Conservation (phyloP, 306 rosid genomes). For the Carpinus viminea region DNA sequence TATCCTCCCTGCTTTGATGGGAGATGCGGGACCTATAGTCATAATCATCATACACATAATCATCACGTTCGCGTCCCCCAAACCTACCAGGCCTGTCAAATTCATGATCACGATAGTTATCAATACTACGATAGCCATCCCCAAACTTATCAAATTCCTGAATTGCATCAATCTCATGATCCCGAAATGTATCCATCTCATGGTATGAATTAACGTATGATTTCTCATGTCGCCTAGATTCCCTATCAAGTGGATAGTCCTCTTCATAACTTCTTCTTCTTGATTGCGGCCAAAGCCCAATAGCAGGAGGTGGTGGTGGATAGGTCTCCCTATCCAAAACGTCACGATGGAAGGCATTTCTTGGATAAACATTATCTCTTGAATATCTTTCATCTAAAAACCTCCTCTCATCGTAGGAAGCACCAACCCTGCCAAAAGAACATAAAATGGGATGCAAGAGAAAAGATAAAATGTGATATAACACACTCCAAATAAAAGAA, state of each 20-base stretch:
- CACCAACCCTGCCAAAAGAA: slow-evolving; percentile 68
- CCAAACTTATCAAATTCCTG: slow-evolving; percentile 71
- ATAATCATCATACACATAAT: slow-evolving; percentile 77
- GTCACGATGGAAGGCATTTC: slow-evolving; percentile 71
- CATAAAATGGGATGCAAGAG: slow-evolving; percentile 52
- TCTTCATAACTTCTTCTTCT: slow-evolving; percentile 84
- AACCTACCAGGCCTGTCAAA: slow-evolving; percentile 65
- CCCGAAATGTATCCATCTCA: slow-evolving; percentile 65
- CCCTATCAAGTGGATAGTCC: slow-evolving; percentile 72
- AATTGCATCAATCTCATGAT: slow-evolving; percentile 57
- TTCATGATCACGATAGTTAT: slow-evolving; percentile 63
- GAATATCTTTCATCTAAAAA: slow-evolving; percentile 84
- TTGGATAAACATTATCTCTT: slow-evolving; percentile 64
- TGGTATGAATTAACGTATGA: slow-evolving; percentile 63
- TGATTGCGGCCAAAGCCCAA: slow-evolving; percentile 77
- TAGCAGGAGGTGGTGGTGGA: slow-evolving; percentile 63
- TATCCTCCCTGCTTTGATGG: slow-evolving; percentile 77
- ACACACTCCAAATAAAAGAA: slow-evolving; percentile 22
- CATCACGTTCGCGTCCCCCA: slow-evolving; percentile 69
- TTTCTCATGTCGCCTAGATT: slow-evolving; percentile 72
- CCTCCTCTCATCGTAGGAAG: slow-evolving; percentile 79
- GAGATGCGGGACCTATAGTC: slow-evolving; percentile 64
- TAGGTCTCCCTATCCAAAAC: slow-evolving; percentile 74
- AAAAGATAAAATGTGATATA: slow-evolving; percentile 35
- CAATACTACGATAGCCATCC: slow-evolving; percentile 67